Conservation (phyloP, 164 flowering plant genomes). For the Malania oleifera region DNA sequence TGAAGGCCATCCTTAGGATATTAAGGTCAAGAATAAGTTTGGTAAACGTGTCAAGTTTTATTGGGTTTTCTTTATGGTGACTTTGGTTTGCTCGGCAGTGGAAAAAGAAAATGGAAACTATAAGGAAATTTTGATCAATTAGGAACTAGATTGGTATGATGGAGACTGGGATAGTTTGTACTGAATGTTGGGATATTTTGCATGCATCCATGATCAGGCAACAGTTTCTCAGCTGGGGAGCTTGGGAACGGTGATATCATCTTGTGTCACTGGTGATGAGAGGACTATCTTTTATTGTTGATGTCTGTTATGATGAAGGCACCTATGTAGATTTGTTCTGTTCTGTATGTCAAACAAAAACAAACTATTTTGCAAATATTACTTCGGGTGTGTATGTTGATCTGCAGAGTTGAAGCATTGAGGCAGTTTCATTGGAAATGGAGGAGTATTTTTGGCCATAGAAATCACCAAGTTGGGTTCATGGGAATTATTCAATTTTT, state of each 20-base stretch:
- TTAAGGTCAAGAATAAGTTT: constrained; percentile 6
- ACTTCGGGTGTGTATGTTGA: no score
- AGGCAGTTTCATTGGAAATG: no score
- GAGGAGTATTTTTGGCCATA: no score
- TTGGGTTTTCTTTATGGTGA: constrained; percentile 15
- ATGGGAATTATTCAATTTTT: not conserved
- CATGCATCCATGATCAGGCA: not conserved
- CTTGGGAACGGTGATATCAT: not conserved
- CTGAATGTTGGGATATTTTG: not conserved
- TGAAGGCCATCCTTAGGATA: not conserved
- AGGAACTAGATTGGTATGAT: not conserved
- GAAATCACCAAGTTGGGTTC: no score
- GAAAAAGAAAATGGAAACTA: not conserved
- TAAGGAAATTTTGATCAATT: not conserved
- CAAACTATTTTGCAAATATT: no score
- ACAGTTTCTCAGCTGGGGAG: constrained; percentile 3
- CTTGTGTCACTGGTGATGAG: not conserved
- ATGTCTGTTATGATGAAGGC: not conserved
- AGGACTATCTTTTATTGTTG: not conserved
- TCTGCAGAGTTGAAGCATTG: no score
- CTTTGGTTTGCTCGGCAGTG: constrained; percentile 3
- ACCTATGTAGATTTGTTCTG: no score
- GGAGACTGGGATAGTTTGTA: not conserved
- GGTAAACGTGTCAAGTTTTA: constrained; percentile 5
- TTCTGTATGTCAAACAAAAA: no score